Conservation (phyloP, 2,329 filamentous ascomycete genomes). For the Aspergillus phoenicis region DNA sequence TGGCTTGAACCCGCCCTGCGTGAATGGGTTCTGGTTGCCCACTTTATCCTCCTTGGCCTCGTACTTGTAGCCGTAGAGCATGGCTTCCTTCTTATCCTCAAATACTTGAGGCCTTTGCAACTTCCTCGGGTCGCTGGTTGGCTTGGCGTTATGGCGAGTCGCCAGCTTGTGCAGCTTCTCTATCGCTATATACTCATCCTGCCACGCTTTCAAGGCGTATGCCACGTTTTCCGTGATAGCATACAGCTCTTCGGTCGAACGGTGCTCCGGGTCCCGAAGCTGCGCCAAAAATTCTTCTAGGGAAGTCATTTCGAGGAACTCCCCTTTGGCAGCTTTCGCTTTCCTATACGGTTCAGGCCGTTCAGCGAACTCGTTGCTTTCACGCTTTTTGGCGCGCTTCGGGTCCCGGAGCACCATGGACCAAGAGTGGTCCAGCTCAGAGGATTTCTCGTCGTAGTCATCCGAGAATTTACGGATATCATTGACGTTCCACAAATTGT, state of each 20-base stretch:
- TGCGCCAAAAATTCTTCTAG: slow-evolving; percentile 41
- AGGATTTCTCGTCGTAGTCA: slow-evolving; percentile 36
- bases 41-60: slow-evolving; percentile 51
- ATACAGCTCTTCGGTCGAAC: slow-evolving; percentile 57
- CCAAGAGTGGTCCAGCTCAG: slow-evolving; percentile 37
- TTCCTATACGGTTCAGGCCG: slow-evolving; percentile 41
- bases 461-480: slow-evolving; percentile 37
- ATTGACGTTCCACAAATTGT: slow-evolving; percentile 42
- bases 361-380: slow-evolving; percentile 25
- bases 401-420: slow-evolving; percentile 35
- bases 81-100: slow-evolving; percentile 63
- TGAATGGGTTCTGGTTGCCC: slow-evolving; percentile 60
- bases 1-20: slow-evolving; percentile 53
- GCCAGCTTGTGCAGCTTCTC: slow-evolving; percentile 53
- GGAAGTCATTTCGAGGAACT: slow-evolving; percentile 41
- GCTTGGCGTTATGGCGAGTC: slow-evolving; percentile 54
- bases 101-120: slow-evolving; percentile 53
- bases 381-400: slow-evolving; percentile 34
- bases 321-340: slow-evolving; percentile 31
- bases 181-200: slow-evolving; percentile 60
- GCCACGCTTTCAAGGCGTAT: slow-evolving; percentile 56
- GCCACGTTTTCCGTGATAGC: slow-evolving; percentile 58
- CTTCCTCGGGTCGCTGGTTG: slow-evolving; percentile 54
- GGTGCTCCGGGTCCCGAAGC: slow-evolving; percentile 41
- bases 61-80: slow-evolving; percentile 62